Evolutionary conservation across 257 asterid genomes (phyloP).

Genomic region (Solanum medicagineum): DNA sequence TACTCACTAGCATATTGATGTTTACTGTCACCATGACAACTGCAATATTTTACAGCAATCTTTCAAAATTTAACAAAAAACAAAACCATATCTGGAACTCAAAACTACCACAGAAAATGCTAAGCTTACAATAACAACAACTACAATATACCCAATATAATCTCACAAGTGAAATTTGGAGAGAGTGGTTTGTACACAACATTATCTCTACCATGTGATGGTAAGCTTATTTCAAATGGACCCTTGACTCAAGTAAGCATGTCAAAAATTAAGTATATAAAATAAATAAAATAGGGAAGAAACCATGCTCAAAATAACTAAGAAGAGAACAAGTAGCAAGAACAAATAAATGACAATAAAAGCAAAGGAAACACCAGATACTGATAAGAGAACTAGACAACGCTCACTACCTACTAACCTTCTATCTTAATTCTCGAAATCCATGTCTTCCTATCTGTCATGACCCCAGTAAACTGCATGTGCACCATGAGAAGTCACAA

Average conservation of each 20-base stretch:
- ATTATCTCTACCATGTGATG: no score
- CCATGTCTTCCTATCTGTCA: background rate
- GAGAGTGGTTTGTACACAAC: no score
- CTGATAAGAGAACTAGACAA: background rate
- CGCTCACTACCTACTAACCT: background rate
- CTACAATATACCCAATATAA: no score
- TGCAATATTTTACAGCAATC: background rate
- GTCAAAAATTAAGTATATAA: background rate
- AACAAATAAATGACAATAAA: no score
- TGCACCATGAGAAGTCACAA: background rate
- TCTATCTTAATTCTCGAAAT: background rate
- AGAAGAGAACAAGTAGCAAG: background rate
- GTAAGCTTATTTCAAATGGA: no score
- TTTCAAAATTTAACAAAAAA: background rate
- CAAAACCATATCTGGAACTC: background rate
- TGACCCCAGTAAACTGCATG: background rate
- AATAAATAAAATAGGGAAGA: background rate
- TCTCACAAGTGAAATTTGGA: no score
- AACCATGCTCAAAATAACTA: background rate
- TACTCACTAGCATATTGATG: background rate
- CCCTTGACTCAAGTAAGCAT: no score
- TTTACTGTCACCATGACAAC: background rate
- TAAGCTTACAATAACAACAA: background rate
- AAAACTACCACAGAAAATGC: constrained; percentile 13
- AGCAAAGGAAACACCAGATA: background rate